Percentiles rank a stretch among this genome's conserved stretches.
Evolutionary conservation across 495 filamentous ascomycete genomes (phyloP).

Genomic region (Penicillium steckii): DNA sequence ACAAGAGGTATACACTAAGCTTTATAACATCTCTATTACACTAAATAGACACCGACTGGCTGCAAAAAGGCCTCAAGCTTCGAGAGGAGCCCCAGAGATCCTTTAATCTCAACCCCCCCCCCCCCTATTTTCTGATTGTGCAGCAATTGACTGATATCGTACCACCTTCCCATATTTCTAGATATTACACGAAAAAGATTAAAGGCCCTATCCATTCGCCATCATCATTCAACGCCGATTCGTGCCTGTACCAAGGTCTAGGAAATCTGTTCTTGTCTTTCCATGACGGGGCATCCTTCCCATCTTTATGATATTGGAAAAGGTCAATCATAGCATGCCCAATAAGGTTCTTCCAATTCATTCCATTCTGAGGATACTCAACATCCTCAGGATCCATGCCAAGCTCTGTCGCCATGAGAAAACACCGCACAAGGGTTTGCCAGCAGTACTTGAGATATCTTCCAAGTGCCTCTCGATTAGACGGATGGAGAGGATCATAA

Average conservation of each 20-base stretch:
- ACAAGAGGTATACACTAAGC: too few relatives aligned
- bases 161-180: too few relatives aligned
- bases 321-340: background rate
- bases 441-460: constrained; percentile 21
- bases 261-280: background rate
- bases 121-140: too few relatives aligned
- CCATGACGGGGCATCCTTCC: background rate
- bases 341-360: background rate
- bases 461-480: constrained; percentile 10
- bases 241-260: background rate
- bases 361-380: too few relatives aligned
- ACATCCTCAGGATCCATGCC: background rate
- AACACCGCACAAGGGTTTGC: constrained; percentile 19
- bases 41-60: too few relatives aligned
- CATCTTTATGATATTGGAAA: background rate
- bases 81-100: too few relatives aligned
- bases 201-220: background rate
- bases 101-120: too few relatives aligned
- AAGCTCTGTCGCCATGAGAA: constrained; percentile 7
- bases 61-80: too few relatives aligned
- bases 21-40: too few relatives aligned
- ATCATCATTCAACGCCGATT: background rate
- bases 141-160: too few relatives aligned
- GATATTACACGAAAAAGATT: background rate
- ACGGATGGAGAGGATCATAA: constrained; percentile 20